A percentile compares a stretch with the other conserved stretches of the same genome.
Evolutionary conservation across 2,329 filamentous ascomycete genomes (phyloP).

Genomic region (Penicillium sp.): DNA sequence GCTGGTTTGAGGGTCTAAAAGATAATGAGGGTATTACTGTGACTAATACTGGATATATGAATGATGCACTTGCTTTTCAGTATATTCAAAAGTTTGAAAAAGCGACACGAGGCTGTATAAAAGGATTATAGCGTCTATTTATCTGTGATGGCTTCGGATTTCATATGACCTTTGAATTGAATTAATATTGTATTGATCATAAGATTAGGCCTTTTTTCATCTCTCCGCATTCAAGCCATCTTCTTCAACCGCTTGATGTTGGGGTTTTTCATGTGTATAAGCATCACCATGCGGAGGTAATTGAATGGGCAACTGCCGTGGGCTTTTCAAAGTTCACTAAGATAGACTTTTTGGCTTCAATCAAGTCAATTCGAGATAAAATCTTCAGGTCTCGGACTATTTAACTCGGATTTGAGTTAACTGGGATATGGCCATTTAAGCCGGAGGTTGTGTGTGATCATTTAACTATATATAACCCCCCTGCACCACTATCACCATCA

Average conservation of each 20-base stretch:
- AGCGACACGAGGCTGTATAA: too few species aligned
- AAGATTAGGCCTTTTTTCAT: background rate
- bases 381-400: background rate
- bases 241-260: constrained; percentile 6
- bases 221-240: constrained; percentile 3
- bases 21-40: too few species aligned
- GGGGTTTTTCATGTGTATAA: constrained; percentile 7
- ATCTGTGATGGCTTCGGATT: constrained; percentile 2
- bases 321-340: background rate
- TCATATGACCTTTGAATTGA: background rate
- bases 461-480: too few species aligned
- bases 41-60: too few species aligned
- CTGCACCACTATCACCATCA: too few species aligned
- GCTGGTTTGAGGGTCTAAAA: too few species aligned
- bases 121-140: background rate
- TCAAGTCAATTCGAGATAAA: background rate
- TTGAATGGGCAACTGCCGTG: background rate
- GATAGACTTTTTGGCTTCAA: background rate
- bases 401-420: background rate
- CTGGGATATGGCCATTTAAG: background rate
- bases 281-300: background rate
- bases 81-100: background rate
- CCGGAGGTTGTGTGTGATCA: background rate
- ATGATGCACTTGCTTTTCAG: too few species aligned
- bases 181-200: too few species aligned